Evolutionary conservation across 768 basidiomycete species (phyloP).

Genomic region (Tulasnella sp.): DNA sequence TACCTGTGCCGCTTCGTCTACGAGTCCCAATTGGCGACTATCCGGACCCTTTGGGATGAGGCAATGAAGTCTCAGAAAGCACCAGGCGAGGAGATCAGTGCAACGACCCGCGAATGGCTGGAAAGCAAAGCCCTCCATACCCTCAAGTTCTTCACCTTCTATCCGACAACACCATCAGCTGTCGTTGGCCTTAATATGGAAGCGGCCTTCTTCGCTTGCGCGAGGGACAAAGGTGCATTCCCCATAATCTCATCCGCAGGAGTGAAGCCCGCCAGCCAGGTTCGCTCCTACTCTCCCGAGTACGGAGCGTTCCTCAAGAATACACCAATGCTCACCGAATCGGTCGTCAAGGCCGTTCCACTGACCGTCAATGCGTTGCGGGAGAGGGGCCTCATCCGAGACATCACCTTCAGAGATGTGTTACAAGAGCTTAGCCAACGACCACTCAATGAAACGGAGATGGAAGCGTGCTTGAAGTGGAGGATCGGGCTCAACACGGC

Average conservation of each 20-base stretch:
- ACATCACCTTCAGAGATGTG: slow-evolving; percentile 79
- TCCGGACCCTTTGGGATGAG: slow-evolving; percentile 59
- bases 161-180: slow-evolving; percentile 77
- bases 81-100: slow-evolving; percentile 32
- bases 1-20: slow-evolving; percentile 78
- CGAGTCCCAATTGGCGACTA: slow-evolving; percentile 66
- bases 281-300: slow-evolving; percentile 68
- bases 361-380: slow-evolving; percentile 60
- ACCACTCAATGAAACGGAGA: slow-evolving; percentile 67
- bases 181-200: slow-evolving; percentile 71
- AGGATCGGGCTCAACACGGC: slow-evolving; percentile 51
- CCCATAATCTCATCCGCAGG: slow-evolving; percentile 74
- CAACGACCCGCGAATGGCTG: slow-evolving; percentile 42
- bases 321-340: slow-evolving; percentile 66
- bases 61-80: slow-evolving; percentile 39
- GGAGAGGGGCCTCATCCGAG: slow-evolving; percentile 58
- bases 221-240: slow-evolving; percentile 42
- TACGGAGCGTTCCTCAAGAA: slow-evolving; percentile 72
- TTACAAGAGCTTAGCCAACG: slow-evolving; percentile 66
- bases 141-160: slow-evolving; percentile 86
- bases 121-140: slow-evolving; percentile 66
- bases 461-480: slow-evolving; percentile 83
- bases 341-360: slow-evolving; percentile 53
- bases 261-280: slow-evolving; percentile 57
- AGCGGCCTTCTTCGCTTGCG: slow-evolving; percentile 71